These are phyloP conservation scores for Lachancea mirantina DNA, from an alignment of 805 yeast species.

Conservation along the genomic window DNA sequence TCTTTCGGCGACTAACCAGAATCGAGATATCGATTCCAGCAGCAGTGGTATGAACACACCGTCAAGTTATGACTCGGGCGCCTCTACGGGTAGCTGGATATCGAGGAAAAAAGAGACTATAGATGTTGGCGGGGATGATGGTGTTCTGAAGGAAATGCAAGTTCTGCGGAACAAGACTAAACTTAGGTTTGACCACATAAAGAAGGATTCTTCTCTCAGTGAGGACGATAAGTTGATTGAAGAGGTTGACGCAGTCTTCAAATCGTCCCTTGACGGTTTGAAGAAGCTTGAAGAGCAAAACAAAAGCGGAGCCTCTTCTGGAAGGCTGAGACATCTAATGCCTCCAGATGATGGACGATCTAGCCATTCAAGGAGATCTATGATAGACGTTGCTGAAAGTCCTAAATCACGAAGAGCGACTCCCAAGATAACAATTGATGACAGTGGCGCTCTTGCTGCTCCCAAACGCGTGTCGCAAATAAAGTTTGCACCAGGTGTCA, in stretches of 20 bases:
- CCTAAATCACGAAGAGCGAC: constrained; percentile 1
- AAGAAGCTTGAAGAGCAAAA: constrained; percentile 19
- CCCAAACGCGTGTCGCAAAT: constrained; percentile 14
- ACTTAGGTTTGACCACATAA: too few relatives aligned
- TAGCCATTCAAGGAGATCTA: constrained; percentile 11
- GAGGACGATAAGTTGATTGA: constrained; percentile 3
- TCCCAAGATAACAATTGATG: constrained; percentile 5
- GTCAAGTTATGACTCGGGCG: too few relatives aligned
- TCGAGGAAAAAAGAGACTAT: too few relatives aligned
- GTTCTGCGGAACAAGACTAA: too few relatives aligned
- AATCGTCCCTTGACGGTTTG: constrained; percentile 19
- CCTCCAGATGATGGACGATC: constrained; percentile 22
- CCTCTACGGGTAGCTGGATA: too few relatives aligned
- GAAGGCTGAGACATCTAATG: constrained; percentile 20
- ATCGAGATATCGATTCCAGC: neutral
- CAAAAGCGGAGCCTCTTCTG: constrained; percentile 14
- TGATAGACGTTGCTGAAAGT: constrained; percentile 19
- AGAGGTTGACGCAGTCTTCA: constrained; percentile 17
- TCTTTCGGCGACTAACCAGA: constrained; percentile 1
- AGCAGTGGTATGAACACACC: too few relatives aligned
- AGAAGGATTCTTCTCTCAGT: neutral
- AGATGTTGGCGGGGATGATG: too few relatives aligned
- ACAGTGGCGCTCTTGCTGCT: neutral
- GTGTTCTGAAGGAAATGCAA: too few relatives aligned
- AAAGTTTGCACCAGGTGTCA: constrained; percentile 22